A percentile compares a stretch with the other conserved stretches of the same genome.
These are phyloP conservation scores for Hypoxylon cercidicola DNA, from an alignment of 495 filamentous ascomycete species.

Conservation along the genomic window DNA sequence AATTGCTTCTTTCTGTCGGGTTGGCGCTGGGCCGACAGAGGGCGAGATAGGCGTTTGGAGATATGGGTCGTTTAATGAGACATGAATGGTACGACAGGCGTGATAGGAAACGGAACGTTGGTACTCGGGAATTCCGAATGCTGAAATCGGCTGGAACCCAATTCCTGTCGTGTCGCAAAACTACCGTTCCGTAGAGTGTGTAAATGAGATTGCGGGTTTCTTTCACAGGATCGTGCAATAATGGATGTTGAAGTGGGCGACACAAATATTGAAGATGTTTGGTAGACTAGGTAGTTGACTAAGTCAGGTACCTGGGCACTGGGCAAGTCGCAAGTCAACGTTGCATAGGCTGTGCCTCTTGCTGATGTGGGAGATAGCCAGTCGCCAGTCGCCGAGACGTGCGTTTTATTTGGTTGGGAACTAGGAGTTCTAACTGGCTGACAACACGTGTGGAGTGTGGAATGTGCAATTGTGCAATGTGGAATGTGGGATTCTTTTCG, in stretches of 20 bases:
- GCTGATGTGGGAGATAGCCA: constrained; percentile 44
- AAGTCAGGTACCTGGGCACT: constrained; percentile 34
- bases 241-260: constrained; percentile 30
- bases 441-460: constrained; percentile 38
- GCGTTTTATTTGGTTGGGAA: constrained; percentile 33
- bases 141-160: constrained; percentile 17
- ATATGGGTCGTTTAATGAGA: constrained; percentile 36
- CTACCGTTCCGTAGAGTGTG: not conserved
- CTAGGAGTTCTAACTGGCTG: constrained; percentile 29
- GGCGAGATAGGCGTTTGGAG: constrained; percentile 37
- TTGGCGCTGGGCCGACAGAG: constrained; percentile 37
- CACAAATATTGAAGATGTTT: constrained; percentile 25
- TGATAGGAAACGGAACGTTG: not conserved
- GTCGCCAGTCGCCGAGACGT: constrained; percentile 39
- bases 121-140: constrained; percentile 1
- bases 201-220: not conserved
- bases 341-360: constrained; percentile 43
- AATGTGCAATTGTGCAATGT: constrained; percentile 24
- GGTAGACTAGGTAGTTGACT: constrained; percentile 23
- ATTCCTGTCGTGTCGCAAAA: constrained; percentile 11
- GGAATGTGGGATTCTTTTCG: constrained; percentile 28
- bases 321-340: constrained; percentile 35
- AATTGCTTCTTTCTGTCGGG: constrained; percentile 39
- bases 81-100: constrained; percentile 28
- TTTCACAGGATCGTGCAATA: constrained; percentile 30